Evolutionary conservation across 2,329 filamentous ascomycete species (phyloP).

Genomic region (Rutstroemia sp.): DNA sequence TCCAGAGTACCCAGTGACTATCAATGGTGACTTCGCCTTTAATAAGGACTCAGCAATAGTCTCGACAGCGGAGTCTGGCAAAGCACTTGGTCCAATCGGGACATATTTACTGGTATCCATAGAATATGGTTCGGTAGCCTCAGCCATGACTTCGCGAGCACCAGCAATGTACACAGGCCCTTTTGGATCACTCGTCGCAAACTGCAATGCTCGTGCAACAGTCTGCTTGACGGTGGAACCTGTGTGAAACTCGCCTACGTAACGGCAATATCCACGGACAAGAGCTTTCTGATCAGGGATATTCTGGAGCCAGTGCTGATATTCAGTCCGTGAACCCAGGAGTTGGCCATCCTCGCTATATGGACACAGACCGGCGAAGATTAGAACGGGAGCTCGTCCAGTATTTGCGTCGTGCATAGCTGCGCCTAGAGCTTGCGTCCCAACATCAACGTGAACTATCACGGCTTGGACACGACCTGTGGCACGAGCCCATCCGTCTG

Average conservation of each 20-base stretch:
- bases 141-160: neutral
- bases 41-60: neutral
- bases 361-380: neutral
- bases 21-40: constrained; percentile 40
- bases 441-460: constrained; percentile 64
- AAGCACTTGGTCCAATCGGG: neutral
- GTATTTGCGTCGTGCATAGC: constrained; percentile 38
- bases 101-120: neutral
- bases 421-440: constrained; percentile 62
- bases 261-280: neutral
- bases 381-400: neutral
- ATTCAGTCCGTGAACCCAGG: neutral
- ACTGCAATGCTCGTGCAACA: constrained; percentile 1
- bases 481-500: constrained; percentile 60
- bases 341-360: neutral
- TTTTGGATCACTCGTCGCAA: neutral
- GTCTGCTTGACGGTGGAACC: neutral
- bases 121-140: neutral
- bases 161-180: neutral
- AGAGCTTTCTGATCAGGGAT: neutral
- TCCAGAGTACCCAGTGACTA: constrained; percentile 65
- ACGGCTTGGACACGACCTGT: constrained; percentile 59
- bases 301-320: constrained; percentile 2
- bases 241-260: neutral
- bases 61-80: neutral